These are phyloP conservation scores for Globisporangium mamillatum DNA, from an alignment of 352 stramenopile species.

Conservation along the genomic window DNA sequence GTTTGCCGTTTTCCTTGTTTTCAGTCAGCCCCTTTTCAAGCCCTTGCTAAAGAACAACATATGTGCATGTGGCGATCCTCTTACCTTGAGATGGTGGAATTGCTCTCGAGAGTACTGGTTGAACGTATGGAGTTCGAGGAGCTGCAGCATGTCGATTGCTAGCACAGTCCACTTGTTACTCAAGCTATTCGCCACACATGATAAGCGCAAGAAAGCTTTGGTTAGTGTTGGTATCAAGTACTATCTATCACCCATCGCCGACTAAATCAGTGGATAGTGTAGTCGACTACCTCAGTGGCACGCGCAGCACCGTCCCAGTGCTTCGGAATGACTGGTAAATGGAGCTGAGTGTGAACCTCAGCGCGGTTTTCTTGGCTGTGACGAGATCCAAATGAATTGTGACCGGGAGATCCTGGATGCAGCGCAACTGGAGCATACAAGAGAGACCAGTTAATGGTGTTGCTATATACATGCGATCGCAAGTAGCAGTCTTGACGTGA, in stretches of 20 bases:
- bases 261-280: not conserved
- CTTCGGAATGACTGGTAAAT: constrained; percentile 59
- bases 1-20: not conserved
- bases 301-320: constrained; percentile 53
- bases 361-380: constrained; percentile 59
- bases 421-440: constrained; percentile 27
- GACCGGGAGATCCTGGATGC: constrained; percentile 33
- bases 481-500: not conserved
- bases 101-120: constrained; percentile 63
- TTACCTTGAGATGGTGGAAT: constrained; percentile 64
- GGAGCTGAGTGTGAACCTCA: constrained; percentile 71
- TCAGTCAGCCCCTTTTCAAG: constrained; percentile 1
- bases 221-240: not conserved
- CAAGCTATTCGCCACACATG: constrained; percentile 24
- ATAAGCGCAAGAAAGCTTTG: not conserved
- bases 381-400: constrained; percentile 73
- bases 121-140: constrained; percentile 68
- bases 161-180: constrained; percentile 58
- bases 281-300: constrained; percentile 46
- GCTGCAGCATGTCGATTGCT: constrained; percentile 53
- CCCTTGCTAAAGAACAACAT: not conserved
- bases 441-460: not conserved
- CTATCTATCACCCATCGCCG: not conserved
- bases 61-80: not conserved
- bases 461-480: not conserved